Evolutionary conservation across 2,329 filamentous ascomycete genomes (phyloP).

Genomic region (Xylariaceae sp.): DNA sequence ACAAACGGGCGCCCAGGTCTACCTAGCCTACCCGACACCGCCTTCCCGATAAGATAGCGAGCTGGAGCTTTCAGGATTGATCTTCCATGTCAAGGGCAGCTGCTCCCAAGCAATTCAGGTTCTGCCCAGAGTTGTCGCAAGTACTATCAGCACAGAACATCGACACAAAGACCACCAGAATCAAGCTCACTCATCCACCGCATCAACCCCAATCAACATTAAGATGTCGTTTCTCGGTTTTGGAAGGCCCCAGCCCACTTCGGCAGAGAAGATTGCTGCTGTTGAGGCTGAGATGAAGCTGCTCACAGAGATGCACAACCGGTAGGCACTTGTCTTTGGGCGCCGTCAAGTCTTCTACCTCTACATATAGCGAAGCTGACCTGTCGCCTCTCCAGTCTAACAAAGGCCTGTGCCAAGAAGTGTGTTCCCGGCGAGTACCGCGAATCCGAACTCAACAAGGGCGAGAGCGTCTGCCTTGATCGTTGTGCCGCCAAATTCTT

Average conservation of each 20-base stretch:
- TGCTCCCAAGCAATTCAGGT: too few species aligned
- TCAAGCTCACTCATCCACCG: too few species aligned
- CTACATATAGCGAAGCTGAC: not conserved
- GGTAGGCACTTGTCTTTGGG: conserved; percentile 50
- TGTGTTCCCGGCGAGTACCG: conserved; percentile 91
- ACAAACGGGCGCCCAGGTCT: too few species aligned
- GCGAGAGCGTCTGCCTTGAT: conserved; percentile 96
- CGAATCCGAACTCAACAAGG: conserved; percentile 96
- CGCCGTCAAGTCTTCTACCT: not conserved
- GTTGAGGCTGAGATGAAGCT: conserved; percentile 98
- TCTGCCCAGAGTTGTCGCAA: conserved; percentile 1
- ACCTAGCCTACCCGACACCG: conserved; percentile 15
- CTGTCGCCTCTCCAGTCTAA: conserved; percentile 52
- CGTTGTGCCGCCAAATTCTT: conserved; percentile 98
- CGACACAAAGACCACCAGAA: too few species aligned
- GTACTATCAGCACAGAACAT: too few species aligned
- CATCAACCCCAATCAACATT: conserved; percentile 7
- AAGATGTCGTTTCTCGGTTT: conserved; percentile 72
- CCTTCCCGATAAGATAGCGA: conserved; percentile 14
- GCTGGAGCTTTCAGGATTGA: not conserved
- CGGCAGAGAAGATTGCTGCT: conserved; percentile 93
- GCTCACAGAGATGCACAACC: conserved; percentile 96
- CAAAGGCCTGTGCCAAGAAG: conserved; percentile 87
- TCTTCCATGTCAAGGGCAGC: not conserved
- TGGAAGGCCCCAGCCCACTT: conserved; percentile 77